Conservation (phyloP, 2,329 filamentous ascomycete species). For the Colletotrichum sojae region DNA sequence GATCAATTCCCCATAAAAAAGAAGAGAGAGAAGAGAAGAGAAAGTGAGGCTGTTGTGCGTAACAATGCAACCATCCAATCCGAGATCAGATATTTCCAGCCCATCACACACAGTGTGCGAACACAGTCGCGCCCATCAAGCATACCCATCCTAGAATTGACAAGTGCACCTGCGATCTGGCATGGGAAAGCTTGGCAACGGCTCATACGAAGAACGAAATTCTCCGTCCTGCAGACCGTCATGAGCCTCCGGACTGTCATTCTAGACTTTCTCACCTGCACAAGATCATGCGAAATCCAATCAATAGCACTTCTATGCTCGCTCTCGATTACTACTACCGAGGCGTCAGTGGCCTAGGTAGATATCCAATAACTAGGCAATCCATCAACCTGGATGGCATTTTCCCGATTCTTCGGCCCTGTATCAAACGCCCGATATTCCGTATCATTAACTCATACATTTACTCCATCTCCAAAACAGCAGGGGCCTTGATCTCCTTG, state of each 20-base stretch:
- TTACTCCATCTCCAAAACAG: slow-evolving; percentile 64
- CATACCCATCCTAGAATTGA: slow-evolving; percentile 13
- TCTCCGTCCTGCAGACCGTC: not conserved
- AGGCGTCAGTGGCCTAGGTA: slow-evolving; percentile 1
- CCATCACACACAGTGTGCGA: slow-evolving; percentile 20
- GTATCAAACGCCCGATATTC: slow-evolving; percentile 24
- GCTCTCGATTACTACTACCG: not conserved
- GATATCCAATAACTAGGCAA: slow-evolving; percentile 1
- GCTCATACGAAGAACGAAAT: not conserved
- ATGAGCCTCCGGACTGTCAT: not conserved
- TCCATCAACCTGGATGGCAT: slow-evolving; percentile 9
- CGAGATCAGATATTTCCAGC: not conserved
- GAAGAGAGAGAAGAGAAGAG: slow-evolving; percentile 1
- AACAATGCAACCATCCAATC: slow-evolving; percentile 13
- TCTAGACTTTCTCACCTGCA: not conserved
- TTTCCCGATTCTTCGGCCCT: slow-evolving; percentile 14
- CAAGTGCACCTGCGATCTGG: slow-evolving; percentile 7
- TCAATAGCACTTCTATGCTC: slow-evolving; percentile 20
- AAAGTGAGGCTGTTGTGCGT: slow-evolving; percentile 7
- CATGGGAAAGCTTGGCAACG: slow-evolving; percentile 25
- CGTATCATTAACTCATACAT: slow-evolving; percentile 27
- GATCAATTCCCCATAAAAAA: not conserved
- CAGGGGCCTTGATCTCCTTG: slow-evolving; percentile 66
- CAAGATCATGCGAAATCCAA: not conserved
- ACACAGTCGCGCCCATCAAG: not conserved